phyloP scores from a whole-genome alignment of 805 yeast genomes.

The Lachancea sp. region DNA sequence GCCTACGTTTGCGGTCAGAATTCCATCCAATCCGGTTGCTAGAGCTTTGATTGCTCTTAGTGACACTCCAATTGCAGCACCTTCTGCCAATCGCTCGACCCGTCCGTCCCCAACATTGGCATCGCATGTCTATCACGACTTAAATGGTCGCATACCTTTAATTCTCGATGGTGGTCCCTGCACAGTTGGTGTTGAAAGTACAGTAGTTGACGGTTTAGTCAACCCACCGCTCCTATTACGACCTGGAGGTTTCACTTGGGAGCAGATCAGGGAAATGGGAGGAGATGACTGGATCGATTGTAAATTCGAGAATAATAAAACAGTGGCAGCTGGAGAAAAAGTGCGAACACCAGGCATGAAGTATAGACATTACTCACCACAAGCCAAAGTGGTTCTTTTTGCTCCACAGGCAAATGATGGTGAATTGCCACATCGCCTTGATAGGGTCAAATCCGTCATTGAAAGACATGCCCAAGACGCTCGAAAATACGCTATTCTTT shows the following conservation, averaged over 20 bases:
- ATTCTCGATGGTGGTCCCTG: constrained; percentile 90
- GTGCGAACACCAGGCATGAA: constrained; percentile 98
- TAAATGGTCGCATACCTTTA: constrained; percentile 71
- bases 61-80: constrained; percentile 92
- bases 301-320: constrained; percentile 56
- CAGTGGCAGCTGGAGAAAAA: constrained; percentile 52
- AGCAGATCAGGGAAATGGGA: constrained; percentile 59
- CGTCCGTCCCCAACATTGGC: constrained; percentile 92
- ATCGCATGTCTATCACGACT: constrained; percentile 73
- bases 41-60: constrained; percentile 80
- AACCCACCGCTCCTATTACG: constrained; percentile 81
- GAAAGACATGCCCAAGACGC: constrained; percentile 11
- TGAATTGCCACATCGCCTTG: constrained; percentile 23
- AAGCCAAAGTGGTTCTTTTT: constrained; percentile 71
- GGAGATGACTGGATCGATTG: constrained; percentile 64
- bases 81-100: constrained; percentile 95
- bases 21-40: constrained; percentile 84
- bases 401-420: constrained; percentile 43
- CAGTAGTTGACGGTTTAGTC: constrained; percentile 86
- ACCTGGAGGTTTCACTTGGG: constrained; percentile 90
- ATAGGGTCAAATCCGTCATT: constrained; percentile 15
- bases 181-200: constrained; percentile 85
- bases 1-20: constrained; percentile 83
- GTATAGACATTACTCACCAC: constrained; percentile 90
- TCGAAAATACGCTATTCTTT: constrained; percentile 47